phyloP scores from a whole-genome alignment of 176 grass and related monocot genomes.

The Bonia amplexicaulis region DNA sequence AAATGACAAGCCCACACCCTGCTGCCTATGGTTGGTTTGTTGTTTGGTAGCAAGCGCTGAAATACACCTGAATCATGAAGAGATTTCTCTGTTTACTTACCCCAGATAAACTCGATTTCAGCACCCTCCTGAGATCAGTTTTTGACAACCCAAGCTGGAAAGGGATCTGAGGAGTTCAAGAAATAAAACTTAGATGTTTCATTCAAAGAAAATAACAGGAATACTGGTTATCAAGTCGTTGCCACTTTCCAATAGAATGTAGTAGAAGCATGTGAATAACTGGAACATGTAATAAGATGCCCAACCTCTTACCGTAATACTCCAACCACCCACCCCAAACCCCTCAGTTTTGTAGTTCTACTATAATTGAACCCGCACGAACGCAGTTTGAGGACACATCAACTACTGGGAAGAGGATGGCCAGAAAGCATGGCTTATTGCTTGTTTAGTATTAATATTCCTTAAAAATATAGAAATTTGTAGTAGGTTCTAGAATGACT shows the following conservation, averaged over 20 bases:
- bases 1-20: neutral
- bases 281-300: neutral
- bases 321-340: conserved; percentile 1
- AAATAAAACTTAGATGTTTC: conserved; percentile 1
- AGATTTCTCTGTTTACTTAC: conserved; percentile 48
- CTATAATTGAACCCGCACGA: neutral
- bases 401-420: neutral
- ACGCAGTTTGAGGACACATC: neutral
- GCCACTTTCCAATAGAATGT: neutral
- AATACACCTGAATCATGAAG: conserved; percentile 1
- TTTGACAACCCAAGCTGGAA: conserved; percentile 87
- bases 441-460: neutral
- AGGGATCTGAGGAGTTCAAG: conserved; percentile 66
- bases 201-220: neutral
- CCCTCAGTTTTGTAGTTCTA: neutral
- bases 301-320: neutral
- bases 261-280: neutral
- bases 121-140: conserved; percentile 85
- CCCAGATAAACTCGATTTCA: conserved; percentile 83
- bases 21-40: neutral
- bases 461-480: neutral
- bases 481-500: neutral
- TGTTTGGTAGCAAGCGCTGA: conserved; percentile 1
- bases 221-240: conserved; percentile 1
- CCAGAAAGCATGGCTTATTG: neutral